phyloP scores from a whole-genome alignment of 345 rosid genomes.

The Laguncularia racemosa region DNA sequence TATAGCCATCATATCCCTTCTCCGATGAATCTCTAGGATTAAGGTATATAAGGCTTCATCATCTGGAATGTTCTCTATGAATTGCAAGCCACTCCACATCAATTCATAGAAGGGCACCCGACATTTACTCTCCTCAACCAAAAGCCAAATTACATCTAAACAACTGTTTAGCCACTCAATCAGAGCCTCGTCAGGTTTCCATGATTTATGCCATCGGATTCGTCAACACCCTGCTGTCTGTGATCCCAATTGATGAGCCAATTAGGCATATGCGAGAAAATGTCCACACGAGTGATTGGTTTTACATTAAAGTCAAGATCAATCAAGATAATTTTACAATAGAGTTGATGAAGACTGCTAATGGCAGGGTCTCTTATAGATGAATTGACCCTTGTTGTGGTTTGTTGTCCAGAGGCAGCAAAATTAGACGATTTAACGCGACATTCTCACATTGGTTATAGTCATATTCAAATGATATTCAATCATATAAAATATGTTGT shows the following conservation, averaged over 20 bases:
- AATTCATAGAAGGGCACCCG: conserved; percentile 92
- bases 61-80: conserved; percentile 89
- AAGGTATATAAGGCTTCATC: conserved; percentile 94
- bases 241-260: conserved; percentile 98
- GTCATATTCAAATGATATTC: too few species aligned
- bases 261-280: conserved; percentile 63
- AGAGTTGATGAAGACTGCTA: too few species aligned
- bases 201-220: conserved; percentile 45
- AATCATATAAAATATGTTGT: too few species aligned
- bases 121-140: conserved; percentile 81
- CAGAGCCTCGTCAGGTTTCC: conserved; percentile 65
- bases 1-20: conserved; percentile 96
- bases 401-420: too few species aligned
- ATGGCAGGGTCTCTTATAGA: too few species aligned
- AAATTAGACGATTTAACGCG: too few species aligned
- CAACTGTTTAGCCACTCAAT: conserved; percentile 85
- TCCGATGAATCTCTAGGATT: conserved; percentile 88
- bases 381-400: too few species aligned
- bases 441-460: too few species aligned
- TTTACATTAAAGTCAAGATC: too few species aligned
- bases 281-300: too few species aligned
- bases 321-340: too few species aligned
- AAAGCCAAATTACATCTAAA: conserved; percentile 86
- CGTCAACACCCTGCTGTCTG: conserved; percentile 58
- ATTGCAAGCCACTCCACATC: conserved; percentile 69